Evolutionary conservation across 768 basidiomycete species (phyloP).

Genomic region (Podaxis sp.): DNA sequence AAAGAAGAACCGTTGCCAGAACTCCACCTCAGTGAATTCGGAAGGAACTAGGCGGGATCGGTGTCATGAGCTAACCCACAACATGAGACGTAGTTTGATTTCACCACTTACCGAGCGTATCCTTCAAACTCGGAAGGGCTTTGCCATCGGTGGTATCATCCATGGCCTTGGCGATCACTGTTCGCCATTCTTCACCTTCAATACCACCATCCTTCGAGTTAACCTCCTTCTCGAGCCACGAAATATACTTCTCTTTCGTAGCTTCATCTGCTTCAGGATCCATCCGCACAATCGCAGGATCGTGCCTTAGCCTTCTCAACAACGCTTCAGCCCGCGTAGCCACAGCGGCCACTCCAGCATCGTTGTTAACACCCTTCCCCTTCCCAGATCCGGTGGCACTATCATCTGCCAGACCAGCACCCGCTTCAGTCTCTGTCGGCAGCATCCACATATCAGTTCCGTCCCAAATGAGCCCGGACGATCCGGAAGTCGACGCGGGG

Average conservation of each 20-base stretch:
- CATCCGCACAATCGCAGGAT: slow-evolving; percentile 71
- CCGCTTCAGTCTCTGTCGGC: slow-evolving; percentile 38
- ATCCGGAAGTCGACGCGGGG: slow-evolving; percentile 20
- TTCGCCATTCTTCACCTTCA: slow-evolving; percentile 56
- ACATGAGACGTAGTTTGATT: background rate
- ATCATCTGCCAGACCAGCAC: slow-evolving; percentile 16
- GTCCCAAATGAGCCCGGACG: slow-evolving; percentile 68
- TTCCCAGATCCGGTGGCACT: slow-evolving; percentile 11
- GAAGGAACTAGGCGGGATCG: slow-evolving; percentile 57
- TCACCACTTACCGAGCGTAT: slow-evolving; percentile 53
- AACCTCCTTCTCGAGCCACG: slow-evolving; percentile 57
- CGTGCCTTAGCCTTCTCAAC: slow-evolving; percentile 67
- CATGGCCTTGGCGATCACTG: slow-evolving; percentile 46
- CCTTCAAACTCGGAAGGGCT: slow-evolving; percentile 51
- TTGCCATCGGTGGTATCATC: slow-evolving; percentile 52
- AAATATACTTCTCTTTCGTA: slow-evolving; percentile 50
- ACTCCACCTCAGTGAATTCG: slow-evolving; percentile 58
- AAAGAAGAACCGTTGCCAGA: slow-evolving; percentile 93
- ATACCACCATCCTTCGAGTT: slow-evolving; percentile 56
- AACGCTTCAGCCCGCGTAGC: slow-evolving; percentile 78
- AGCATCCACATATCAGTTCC: slow-evolving; percentile 86
- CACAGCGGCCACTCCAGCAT: slow-evolving; percentile 48
- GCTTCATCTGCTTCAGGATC: slow-evolving; percentile 71
- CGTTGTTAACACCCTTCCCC: slow-evolving; percentile 28
- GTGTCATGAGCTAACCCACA: background rate